These are phyloP conservation scores for Fusarium virguliforme DNA, from an alignment of 2,329 filamentous ascomycete genomes.

Conservation along the genomic window DNA sequence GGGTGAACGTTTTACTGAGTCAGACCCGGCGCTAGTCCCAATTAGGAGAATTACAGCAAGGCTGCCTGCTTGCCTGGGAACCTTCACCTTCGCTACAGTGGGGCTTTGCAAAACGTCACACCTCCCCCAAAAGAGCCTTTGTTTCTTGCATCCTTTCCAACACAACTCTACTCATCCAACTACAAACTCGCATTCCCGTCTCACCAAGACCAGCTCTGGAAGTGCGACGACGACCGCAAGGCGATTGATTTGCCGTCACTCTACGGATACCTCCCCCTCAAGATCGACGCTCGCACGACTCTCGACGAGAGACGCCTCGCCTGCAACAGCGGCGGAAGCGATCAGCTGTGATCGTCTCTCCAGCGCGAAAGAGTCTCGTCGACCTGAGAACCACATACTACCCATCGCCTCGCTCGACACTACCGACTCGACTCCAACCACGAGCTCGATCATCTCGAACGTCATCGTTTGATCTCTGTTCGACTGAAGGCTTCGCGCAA, in stretches of 20 bases:
- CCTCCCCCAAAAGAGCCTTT: conserved; percentile 38
- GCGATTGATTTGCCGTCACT: conserved; percentile 21
- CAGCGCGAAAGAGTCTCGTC: conserved; percentile 5
- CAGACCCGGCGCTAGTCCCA: conserved; percentile 31
- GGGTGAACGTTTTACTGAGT: conserved; percentile 1
- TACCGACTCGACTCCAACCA: conserved; percentile 4
- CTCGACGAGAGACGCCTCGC: conserved; percentile 21
- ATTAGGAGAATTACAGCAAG: conserved; percentile 23
- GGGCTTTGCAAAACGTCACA: conserved; percentile 50
- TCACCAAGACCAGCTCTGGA: conserved; percentile 16
- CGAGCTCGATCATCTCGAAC: conserved; percentile 18
- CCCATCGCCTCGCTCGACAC: conserved; percentile 9
- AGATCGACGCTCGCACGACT: conserved; percentile 22
- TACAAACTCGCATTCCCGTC: conserved; percentile 20
- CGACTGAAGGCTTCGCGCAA: conserved; percentile 13
- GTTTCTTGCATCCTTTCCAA: conserved; percentile 31
- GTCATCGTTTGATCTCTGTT: conserved; percentile 14
- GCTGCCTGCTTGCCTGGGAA: conserved; percentile 43
- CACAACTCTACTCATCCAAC: conserved; percentile 7
- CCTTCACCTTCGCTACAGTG: conserved; percentile 35
- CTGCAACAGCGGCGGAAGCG: conserved; percentile 12
- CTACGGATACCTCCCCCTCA: conserved; percentile 11
- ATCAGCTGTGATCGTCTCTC: conserved; percentile 10
- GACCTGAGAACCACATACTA: neutral
- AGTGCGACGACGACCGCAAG: conserved; percentile 13